Evolutionary conservation across 1,284 basidiomycete genomes (phyloP).

Genomic region (Fomitopsis betulina): DNA sequence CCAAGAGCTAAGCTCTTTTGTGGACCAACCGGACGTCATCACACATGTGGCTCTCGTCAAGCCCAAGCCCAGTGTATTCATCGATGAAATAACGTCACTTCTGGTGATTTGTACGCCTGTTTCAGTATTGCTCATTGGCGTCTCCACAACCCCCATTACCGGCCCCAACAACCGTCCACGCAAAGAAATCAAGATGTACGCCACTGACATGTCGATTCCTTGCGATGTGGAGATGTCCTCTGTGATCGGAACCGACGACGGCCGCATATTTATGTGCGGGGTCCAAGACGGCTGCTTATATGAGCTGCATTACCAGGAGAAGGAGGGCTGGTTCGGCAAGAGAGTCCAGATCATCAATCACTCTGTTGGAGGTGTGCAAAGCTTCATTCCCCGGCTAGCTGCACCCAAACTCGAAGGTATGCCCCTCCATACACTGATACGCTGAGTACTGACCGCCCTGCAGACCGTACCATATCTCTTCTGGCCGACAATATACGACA

Average conservation of each 20-base stretch:
- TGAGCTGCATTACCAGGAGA: constrained; percentile 90
- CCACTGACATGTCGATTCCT: constrained; percentile 79
- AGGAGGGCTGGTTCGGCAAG: constrained; percentile 92
- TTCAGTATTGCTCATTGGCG: constrained; percentile 82
- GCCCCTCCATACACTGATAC: not conserved
- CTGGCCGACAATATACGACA: constrained; percentile 62
- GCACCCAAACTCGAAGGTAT: constrained; percentile 57
- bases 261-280: constrained; percentile 90
- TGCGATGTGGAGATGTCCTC: constrained; percentile 84
- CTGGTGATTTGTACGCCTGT: constrained; percentile 89
- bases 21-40: constrained; percentile 90
- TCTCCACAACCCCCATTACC: constrained; percentile 54
- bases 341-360: constrained; percentile 80
- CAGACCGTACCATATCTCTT: constrained; percentile 69
- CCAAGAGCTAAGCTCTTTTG: constrained; percentile 83
- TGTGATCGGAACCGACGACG: constrained; percentile 75
- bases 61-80: constrained; percentile 81
- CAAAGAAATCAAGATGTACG: constrained; percentile 84
- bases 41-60: constrained; percentile 81
- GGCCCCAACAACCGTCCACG: constrained; percentile 43
- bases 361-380: constrained; percentile 70
- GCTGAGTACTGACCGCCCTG: constrained; percentile 5
- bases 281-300: constrained; percentile 86
- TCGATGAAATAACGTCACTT: constrained; percentile 88
- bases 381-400: constrained; percentile 64